phyloP scores from a whole-genome alignment of 768 basidiomycete species.

The Termitomyces sp. region DNA sequence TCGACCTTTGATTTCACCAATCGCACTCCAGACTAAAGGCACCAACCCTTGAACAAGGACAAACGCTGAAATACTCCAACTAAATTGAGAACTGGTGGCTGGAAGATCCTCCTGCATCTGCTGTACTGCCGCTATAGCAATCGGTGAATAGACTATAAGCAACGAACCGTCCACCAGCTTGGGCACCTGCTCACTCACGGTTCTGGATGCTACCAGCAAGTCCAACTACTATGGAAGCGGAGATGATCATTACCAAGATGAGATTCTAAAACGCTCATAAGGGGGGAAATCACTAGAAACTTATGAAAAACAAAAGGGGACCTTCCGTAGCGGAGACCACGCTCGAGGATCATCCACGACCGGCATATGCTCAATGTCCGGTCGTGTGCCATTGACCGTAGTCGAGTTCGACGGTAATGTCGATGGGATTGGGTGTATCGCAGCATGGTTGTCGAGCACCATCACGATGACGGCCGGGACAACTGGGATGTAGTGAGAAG shows the following conservation, averaged over 20 bases:
- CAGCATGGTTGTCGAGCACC: constrained; percentile 3
- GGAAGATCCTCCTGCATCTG: constrained; percentile 57
- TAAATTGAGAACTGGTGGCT: constrained; percentile 59
- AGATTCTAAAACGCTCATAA: constrained; percentile 29
- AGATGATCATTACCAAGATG: constrained; percentile 43
- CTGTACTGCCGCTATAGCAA: constrained; percentile 52
- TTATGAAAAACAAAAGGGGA: constrained; percentile 14
- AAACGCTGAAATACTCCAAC: constrained; percentile 67
- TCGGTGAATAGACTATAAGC: not conserved
- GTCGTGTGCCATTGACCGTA: not conserved
- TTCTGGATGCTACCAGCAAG: constrained; percentile 61
- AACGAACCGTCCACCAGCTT: not conserved
- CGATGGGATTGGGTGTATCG: not conserved
- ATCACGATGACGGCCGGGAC: constrained; percentile 8
- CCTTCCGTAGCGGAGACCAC: constrained; percentile 59
- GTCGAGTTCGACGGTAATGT: not conserved
- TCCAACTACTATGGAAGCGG: constrained; percentile 56
- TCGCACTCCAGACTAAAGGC: constrained; percentile 65
- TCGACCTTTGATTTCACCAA: constrained; percentile 74
- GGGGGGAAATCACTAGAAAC: not conserved
- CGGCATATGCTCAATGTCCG: constrained; percentile 49
- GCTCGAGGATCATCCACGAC: constrained; percentile 60
- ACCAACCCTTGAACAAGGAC: constrained; percentile 67
- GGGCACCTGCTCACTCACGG: constrained; percentile 35
- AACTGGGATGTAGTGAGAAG: constrained; percentile 3